Percentiles rank a stretch among this genome's conserved stretches.
phyloP scores from a whole-genome alignment of 768 basidiomycete species.

The Lentinula sp. region DNA sequence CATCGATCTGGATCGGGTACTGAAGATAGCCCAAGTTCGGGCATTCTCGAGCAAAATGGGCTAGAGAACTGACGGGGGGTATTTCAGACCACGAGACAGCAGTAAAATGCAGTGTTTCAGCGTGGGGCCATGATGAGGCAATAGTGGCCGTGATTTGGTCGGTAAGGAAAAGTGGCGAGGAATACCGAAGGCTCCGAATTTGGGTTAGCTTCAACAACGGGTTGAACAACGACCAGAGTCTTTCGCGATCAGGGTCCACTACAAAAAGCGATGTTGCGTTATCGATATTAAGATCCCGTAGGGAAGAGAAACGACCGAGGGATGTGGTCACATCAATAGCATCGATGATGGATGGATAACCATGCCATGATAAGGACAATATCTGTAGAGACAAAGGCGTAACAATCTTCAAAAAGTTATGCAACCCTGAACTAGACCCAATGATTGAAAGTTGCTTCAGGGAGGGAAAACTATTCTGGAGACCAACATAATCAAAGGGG shows the following conservation, averaged over 20 bases:
- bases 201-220: background rate
- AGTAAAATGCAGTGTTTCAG: background rate
- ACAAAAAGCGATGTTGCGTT: background rate
- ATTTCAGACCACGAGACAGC: background rate
- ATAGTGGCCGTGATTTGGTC: background rate
- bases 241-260: background rate
- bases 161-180: background rate
- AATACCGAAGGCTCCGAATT: background rate
- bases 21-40: background rate
- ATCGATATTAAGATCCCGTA: background rate
- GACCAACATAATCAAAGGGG: background rate
- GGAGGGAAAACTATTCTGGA: background rate
- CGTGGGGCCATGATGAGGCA: background rate
- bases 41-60: background rate
- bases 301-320: background rate
- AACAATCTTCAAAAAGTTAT: background rate
- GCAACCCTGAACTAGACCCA: background rate
- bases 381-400: background rate
- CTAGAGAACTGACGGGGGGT: background rate
- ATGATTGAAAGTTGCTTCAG: background rate
- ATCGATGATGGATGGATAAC: background rate
- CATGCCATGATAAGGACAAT: background rate
- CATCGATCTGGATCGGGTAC: background rate
- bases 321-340: background rate
- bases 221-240: background rate